phyloP scores from a whole-genome alignment of 2,329 filamentous ascomycete genomes.

The Pezicula rhizophila region DNA sequence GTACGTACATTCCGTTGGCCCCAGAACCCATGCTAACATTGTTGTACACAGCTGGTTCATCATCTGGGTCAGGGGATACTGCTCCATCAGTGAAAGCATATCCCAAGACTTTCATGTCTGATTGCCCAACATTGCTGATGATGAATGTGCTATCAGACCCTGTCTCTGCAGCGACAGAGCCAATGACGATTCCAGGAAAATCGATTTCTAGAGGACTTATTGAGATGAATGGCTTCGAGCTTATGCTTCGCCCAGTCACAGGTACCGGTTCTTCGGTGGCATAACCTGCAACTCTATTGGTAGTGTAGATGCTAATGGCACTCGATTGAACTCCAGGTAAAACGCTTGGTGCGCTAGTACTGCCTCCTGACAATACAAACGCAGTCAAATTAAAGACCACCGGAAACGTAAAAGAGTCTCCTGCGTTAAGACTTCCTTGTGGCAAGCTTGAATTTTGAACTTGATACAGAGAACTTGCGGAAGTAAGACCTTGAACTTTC shows the following conservation, averaged over 20 bases:
- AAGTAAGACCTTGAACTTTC: constrained; percentile 30
- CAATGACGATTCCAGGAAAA: constrained; percentile 34
- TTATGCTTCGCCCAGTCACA: constrained; percentile 33
- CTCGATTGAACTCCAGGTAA: constrained; percentile 31
- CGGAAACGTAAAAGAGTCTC: constrained; percentile 33
- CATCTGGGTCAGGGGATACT: constrained; percentile 13
- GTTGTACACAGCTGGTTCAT: constrained; percentile 14
- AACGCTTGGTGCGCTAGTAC: constrained; percentile 21
- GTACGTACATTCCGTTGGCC: too few species aligned
- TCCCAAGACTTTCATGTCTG: constrained; percentile 30
- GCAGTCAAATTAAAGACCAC: constrained; percentile 33
- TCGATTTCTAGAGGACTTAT: constrained; percentile 32
- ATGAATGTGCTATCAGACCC: constrained; percentile 27
- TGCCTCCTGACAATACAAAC: constrained; percentile 18
- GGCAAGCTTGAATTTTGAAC: constrained; percentile 33
- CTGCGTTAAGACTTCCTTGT: constrained; percentile 28
- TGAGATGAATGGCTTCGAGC: constrained; percentile 29
- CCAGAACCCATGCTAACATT: constrained; percentile 27
- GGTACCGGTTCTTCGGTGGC: constrained; percentile 31
- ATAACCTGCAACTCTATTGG: constrained; percentile 31
- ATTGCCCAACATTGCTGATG: constrained; percentile 32
- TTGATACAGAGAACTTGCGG: constrained; percentile 31
- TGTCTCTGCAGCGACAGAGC: constrained; percentile 20
- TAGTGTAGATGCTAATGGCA: constrained; percentile 32
- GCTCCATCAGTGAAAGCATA: constrained; percentile 30